Base-by-base conservation (phyloP, 2,329 filamentous ascomycete genomes). In the Catunica adiposa region DNA sequence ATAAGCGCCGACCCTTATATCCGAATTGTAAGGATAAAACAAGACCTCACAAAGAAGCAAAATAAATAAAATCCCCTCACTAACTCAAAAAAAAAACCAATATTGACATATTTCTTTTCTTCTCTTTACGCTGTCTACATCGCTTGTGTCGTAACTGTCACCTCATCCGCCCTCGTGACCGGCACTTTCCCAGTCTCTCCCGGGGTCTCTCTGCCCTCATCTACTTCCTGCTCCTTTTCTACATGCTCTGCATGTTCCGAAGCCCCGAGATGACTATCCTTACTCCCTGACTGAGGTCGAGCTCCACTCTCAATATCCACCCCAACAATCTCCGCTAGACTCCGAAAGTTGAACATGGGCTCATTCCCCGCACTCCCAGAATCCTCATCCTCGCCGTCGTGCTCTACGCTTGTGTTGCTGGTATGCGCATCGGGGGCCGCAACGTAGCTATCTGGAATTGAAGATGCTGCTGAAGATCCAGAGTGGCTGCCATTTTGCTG, bases 341-440 rank as follows among this genome's bases (percentile, higher is more conserved):
- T 95, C 56, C 82, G 77, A 65, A 96, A 96, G 66, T 95, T 96
- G 68, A 94, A 92, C 78, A 95, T 80, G 2, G 88, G 80, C 64
- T 96, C 89, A 0, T 75, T 70, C 3, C 53, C 57, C 20, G 51
- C 89, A 55, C 71, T 61, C 14, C 74, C 72, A 3, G 74, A 71
- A 23, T 77, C 75, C 5, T 71, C 67, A 23, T 80, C 76, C 11
- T 72, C 71, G 55, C 69, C 69, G 15, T 66, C 70, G 20, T 51
- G 48, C 8, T 69, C 71, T 1, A 79, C 66, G 46, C 76, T 79
- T 1, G 76, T 63, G 3, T 75, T 76, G 59, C 78, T 82, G 1
- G 71, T 73, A 50, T 72, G 75, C 0, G 40, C 40, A 22, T 44
- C 40, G 78, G 75, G 46, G 75, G 71, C 42, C 73, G 67, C 67